phyloP scores from a whole-genome alignment of 2,329 filamentous ascomycete genomes.

The Neonectria coccinea region DNA sequence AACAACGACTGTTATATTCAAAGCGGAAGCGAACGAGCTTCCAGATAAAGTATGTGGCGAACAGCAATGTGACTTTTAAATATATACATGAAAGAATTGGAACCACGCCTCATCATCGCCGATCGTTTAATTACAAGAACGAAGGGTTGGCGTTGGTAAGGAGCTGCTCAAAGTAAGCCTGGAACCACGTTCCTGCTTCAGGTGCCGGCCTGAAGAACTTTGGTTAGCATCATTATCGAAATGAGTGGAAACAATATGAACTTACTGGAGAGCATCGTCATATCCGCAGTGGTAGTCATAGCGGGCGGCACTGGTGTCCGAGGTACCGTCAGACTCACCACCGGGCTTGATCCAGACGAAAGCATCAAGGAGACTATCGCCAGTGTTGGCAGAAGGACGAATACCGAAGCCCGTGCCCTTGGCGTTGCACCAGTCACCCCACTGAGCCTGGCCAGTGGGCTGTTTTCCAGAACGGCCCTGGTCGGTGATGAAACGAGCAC shows the following conservation, averaged over 20 bases:
- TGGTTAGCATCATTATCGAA: slow-evolving; percentile 40
- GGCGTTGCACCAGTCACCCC: slow-evolving; percentile 78
- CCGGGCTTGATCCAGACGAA: slow-evolving; percentile 80
- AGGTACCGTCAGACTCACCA: slow-evolving; percentile 66
- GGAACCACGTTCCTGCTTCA: slow-evolving; percentile 77
- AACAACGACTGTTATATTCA: not conserved
- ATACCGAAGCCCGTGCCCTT: slow-evolving; percentile 72
- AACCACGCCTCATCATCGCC: not conserved
- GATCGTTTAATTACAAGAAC: slow-evolving; percentile 47
- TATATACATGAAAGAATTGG: slow-evolving; percentile 14
- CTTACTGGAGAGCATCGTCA: slow-evolving; percentile 59
- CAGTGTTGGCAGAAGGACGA: slow-evolving; percentile 73
- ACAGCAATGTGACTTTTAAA: not conserved
- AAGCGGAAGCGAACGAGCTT: rapidly evolving
- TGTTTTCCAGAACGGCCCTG: slow-evolving; percentile 68
- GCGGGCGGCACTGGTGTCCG: slow-evolving; percentile 58
- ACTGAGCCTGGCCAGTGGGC: slow-evolving; percentile 69
- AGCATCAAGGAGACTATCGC: slow-evolving; percentile 69
- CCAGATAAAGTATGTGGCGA: no score
- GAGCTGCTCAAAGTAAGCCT: slow-evolving; percentile 69
- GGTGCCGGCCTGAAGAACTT: slow-evolving; percentile 65
- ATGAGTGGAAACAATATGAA: rapidly evolving
- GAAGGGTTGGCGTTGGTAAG: slow-evolving; percentile 67
- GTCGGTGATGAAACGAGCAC: slow-evolving; percentile 62
- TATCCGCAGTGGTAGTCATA: slow-evolving; percentile 60